phyloP scores from a whole-genome alignment of 805 yeast genomes.

The Alloascoidea africana region DNA sequence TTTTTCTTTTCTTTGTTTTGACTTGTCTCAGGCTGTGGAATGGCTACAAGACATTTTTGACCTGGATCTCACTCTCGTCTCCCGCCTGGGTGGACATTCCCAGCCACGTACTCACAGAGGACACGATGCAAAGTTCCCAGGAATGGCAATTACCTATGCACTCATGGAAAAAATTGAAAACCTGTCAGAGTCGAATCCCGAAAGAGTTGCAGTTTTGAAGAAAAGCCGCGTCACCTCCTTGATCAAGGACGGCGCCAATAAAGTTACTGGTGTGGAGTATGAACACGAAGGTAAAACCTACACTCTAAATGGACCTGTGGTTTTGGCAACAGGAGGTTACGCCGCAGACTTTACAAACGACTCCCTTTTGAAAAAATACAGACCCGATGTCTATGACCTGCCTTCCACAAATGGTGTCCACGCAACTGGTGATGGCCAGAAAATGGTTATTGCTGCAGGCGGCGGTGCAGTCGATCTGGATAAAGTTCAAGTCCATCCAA shows the following conservation, averaged over 20 bases:
- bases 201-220: constrained; percentile 23
- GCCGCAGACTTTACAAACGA: constrained; percentile 43
- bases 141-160: constrained; percentile 46
- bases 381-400: constrained; percentile 40
- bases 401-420: constrained; percentile 49
- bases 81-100: constrained; percentile 77
- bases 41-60: constrained; percentile 57
- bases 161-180: constrained; percentile 34
- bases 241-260: constrained; percentile 15
- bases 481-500: constrained; percentile 54
- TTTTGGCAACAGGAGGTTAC: constrained; percentile 52
- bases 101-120: constrained; percentile 75
- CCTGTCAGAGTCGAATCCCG: constrained; percentile 26
- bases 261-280: constrained; percentile 29
- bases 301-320: constrained; percentile 31
- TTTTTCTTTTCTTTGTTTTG: too few species aligned
- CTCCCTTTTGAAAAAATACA: constrained; percentile 35
- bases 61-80: constrained; percentile 48
- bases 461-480: constrained; percentile 49
- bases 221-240: constrained; percentile 28
- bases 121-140: constrained; percentile 46
- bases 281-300: constrained; percentile 14
- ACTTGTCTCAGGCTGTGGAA: too few species aligned
- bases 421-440: constrained; percentile 52
- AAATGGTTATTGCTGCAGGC: constrained; percentile 25